Base-by-base conservation (phyloP, 306 rosid species). In the Cucurbita moschata region DNA sequence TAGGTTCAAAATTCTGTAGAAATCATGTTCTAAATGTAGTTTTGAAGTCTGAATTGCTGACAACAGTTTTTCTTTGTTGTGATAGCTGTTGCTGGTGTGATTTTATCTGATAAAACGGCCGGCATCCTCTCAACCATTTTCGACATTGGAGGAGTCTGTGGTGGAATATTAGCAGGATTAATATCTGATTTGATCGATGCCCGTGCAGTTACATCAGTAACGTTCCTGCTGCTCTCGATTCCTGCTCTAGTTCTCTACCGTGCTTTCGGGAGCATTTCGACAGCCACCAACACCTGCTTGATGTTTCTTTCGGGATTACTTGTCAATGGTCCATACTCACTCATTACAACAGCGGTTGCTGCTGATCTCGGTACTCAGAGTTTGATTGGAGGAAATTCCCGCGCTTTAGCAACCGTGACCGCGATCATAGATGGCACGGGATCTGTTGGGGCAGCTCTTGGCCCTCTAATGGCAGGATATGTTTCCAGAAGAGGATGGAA, bases 341-440 rank as follows among this genome's bases (percentile, higher is more conserved):
- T 95, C 18, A 91, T 95, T 62, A 85, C 97, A 35, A 95, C 96
- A 21, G 97, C 97, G 10, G 99, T 95, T 68, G 96, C 97, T 38
- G 83, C 97, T 38, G 97, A 92, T 84, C 95, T 89, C n/a, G 96
- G 96, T 50, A 88, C 89, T 0, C 95, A 92, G 73, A 79, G 76
- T 77, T 6, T 18, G 67, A 78, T 82, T 44, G 73, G 71, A 70
- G 87, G 91, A 56, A 83, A 74, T 75, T 80, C 98, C 39, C 83
- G 96, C 0, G 96, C 96, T 7, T 77, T 92, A 70, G 97, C 97
- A 14, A 92, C 97, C 6, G 96, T 92, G 38, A 89, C 89, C 16
- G 96, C 97, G 21, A 92, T 92, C 67, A 92, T 92, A 68, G 97
- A 92, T 76, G 97, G 97, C 23, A 92, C 97, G 37, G 97, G 97